Conservation (phyloP, 163 green algal genomes). For the Scenedesmus sp. region DNA sequence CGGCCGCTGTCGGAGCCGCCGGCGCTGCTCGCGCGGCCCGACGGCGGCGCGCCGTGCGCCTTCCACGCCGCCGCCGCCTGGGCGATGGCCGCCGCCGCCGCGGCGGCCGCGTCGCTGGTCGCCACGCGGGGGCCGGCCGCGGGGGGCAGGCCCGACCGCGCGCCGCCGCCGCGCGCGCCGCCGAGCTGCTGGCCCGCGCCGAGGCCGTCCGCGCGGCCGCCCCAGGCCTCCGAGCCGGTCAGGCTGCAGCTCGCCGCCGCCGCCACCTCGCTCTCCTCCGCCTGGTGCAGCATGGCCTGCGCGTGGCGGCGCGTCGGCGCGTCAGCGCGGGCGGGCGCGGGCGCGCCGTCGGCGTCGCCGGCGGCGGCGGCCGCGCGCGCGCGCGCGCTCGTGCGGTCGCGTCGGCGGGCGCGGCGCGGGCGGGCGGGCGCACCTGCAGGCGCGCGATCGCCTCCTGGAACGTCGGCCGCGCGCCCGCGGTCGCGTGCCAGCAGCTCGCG, state of each 20-base stretch:
- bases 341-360: too few relatives aligned
- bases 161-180: too few relatives aligned
- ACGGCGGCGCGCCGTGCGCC: too few relatives aligned
- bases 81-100: not conserved
- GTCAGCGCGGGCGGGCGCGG: not conserved
- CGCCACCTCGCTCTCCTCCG: slow-evolving; percentile 27
- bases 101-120: not conserved
- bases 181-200: not conserved
- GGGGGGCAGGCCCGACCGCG: not conserved
- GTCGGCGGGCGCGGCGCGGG: too few relatives aligned
- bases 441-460: slow-evolving; percentile 54
- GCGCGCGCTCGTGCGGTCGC: too few relatives aligned
- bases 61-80: slow-evolving; percentile 21
- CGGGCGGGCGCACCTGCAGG: slow-evolving; percentile 44
- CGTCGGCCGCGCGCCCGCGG: slow-evolving; percentile 48
- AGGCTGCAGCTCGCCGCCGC: slow-evolving; percentile 30
- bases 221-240: slow-evolving; percentile 32
- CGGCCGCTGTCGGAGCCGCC: not conserved
- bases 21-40: not conserved
- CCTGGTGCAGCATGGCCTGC: slow-evolving; percentile 33
- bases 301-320: not conserved
- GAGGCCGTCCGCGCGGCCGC: slow-evolving; percentile 11
- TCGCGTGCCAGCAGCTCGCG: slow-evolving; percentile 55
- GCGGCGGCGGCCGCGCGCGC: too few relatives aligned
- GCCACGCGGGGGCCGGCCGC: not conserved